Percentiles rank a stretch among this genome's conserved stretches.
Evolutionary conservation across 73 alveolate genomes (phyloP).

Genomic region (Stentor coeruleus): DNA sequence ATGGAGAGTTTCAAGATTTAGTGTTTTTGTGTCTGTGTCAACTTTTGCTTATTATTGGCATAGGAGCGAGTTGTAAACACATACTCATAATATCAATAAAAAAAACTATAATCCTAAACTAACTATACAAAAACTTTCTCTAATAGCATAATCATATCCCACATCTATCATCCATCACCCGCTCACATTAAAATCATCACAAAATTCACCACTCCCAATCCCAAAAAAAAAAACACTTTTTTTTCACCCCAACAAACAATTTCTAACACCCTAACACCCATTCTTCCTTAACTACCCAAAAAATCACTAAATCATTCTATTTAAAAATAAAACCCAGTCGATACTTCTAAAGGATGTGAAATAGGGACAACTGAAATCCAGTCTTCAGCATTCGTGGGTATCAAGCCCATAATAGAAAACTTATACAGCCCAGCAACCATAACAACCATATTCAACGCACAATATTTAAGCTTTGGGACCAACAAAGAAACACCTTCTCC

Average conservation of each 20-base stretch:
- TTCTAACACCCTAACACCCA: no score
- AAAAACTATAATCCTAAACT: no score
- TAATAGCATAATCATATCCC: no score
- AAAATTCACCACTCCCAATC: no score
- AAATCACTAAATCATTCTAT: background rate
- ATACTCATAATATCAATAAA: no score
- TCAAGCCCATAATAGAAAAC: constrained; percentile 17
- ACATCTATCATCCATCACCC: no score
- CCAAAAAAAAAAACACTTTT: no score
- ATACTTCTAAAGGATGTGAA: constrained; percentile 2
- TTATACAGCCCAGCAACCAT: constrained; percentile 13
- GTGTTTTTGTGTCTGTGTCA: background rate
- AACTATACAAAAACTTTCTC: no score
- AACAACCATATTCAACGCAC: background rate
- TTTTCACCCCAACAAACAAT: no score
- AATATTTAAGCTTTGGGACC: constrained; percentile 9
- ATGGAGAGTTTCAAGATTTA: constrained; percentile 13
- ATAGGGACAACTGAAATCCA: constrained; percentile 15
- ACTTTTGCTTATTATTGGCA: constrained; percentile 27
- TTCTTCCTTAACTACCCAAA: no score
- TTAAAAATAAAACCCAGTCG: background rate
- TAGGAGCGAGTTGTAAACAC: constrained; percentile 19
- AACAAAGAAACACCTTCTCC: constrained; percentile 20
- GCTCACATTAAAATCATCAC: no score
- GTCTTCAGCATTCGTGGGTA: constrained; percentile 20